Evolutionary conservation across 2,329 filamentous ascomycete genomes (phyloP).

Genomic region (Fusarium longipes): DNA sequence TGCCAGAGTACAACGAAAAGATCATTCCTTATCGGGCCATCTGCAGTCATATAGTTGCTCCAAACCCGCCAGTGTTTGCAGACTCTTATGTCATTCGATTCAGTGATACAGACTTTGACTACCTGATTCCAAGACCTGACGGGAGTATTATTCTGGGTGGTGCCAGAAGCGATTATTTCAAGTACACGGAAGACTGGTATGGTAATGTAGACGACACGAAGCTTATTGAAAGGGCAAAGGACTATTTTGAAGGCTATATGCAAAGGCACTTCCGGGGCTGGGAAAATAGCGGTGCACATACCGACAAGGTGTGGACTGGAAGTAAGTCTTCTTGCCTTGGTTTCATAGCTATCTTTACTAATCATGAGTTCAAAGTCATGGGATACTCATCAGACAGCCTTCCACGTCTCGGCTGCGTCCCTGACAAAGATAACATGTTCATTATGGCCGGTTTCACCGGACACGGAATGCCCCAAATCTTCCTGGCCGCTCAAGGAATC

Average conservation of each 20-base stretch:
- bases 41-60: conserved; percentile 48
- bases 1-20: conserved; percentile 60
- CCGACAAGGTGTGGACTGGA: conserved; percentile 1
- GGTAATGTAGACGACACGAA: conserved; percentile 58
- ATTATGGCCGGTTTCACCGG: conserved; percentile 62
- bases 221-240: conserved; percentile 55
- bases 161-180: conserved; percentile 49
- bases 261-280: conserved; percentile 60
- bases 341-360: fast-evolving
- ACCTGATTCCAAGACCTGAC: conserved; percentile 58
- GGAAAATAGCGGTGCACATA: conserved; percentile 53
- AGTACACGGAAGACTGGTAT: conserved; percentile 57
- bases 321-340: conserved; percentile 1
- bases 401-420: neutral
- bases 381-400: neutral
- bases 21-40: conserved; percentile 68
- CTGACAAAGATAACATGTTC: conserved; percentile 47
- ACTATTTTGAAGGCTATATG: conserved; percentile 62
- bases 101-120: conserved; percentile 51
- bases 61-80: conserved; percentile 32
- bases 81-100: conserved; percentile 43
- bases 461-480: conserved; percentile 62
- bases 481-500: conserved; percentile 45
- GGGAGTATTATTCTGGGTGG: conserved; percentile 53
- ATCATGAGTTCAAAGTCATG: neutral